Evolutionary conservation across 169 alveolate genomes (phyloP).

Genomic region (Plasmodium fragile): DNA sequence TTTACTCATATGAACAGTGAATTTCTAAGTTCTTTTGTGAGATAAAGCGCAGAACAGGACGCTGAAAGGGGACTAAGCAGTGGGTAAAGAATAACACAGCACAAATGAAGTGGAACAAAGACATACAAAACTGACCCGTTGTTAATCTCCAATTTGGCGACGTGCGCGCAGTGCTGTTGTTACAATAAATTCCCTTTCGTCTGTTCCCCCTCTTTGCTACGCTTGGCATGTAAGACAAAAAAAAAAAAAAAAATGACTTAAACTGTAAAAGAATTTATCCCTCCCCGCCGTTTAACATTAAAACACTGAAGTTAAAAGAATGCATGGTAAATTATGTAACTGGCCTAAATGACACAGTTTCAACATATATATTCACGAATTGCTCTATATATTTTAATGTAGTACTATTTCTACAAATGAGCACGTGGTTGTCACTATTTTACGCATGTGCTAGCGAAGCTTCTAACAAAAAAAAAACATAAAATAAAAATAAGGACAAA

Average conservation of each 20-base stretch:
- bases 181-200: not conserved
- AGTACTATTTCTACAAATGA: not conserved
- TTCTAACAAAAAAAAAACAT: not conserved
- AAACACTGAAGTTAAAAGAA: not conserved
- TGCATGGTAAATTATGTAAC: not conserved
- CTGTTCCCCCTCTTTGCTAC: conserved; percentile 1
- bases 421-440: not conserved
- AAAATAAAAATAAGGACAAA: not conserved
- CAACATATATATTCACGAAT: not conserved
- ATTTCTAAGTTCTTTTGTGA: conserved; percentile 6
- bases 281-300: not conserved
- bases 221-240: not conserved
- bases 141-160: not conserved
- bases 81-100: not conserved
- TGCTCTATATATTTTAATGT: not conserved
- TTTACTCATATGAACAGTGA: not conserved
- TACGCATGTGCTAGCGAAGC: not conserved
- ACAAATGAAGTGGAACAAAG: not conserved
- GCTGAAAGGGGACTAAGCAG: not conserved
- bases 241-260: conserved; percentile 6
- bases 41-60: not conserved
- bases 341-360: not conserved
- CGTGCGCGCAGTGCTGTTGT: not conserved
- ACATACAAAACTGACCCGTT: not conserved
- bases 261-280: not conserved